Percentiles rank a stretch among this genome's conserved stretches.
Conservation (phyloP, 164 flowering plant genomes). For the Protea cynaroides region DNA sequence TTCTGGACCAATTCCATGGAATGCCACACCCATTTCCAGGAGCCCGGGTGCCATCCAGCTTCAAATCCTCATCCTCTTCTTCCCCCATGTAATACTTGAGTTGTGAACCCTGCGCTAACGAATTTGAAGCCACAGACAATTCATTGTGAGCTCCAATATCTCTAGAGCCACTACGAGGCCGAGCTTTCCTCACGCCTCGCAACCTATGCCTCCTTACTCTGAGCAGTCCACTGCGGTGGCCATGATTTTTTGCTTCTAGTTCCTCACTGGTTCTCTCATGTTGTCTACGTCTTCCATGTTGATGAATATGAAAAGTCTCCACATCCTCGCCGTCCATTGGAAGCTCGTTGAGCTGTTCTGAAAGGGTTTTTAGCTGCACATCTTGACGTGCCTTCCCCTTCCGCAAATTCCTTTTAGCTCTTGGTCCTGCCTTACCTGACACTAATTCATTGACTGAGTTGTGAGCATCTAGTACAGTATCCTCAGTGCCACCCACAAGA, state of each 20-base stretch:
- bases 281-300: conserved; percentile 22
- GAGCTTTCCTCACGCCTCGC: conserved; percentile 50
- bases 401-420: conserved; percentile 28
- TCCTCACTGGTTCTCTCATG: conserved; percentile 29
- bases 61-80: conserved; percentile 34
- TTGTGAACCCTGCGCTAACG: conserved; percentile 46
- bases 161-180: conserved; percentile 32
- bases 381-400: conserved; percentile 39
- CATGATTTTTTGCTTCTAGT: conserved; percentile 31
- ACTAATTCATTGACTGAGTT: conserved; percentile 24
- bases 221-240: conserved; percentile 33
- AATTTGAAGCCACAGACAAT: conserved; percentile 77
- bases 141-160: conserved; percentile 55
- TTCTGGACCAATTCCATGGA: conserved; percentile 97
- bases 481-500: conserved; percentile 31
- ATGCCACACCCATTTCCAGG: conserved; percentile 91
- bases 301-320: conserved; percentile 40
- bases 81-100: conserved; percentile 34
- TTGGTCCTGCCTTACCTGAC: conserved; percentile 30
- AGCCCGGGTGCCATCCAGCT: conserved; percentile 44
- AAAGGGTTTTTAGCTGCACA: conserved; percentile 42
- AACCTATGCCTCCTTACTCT: conserved; percentile 62
- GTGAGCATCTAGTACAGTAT: conserved; percentile 21
- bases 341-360: conserved; percentile 57
- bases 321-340: conserved; percentile 55